Evolutionary conservation across 2,329 filamentous ascomycete genomes (phyloP).

Genomic region (Sporothrix pseudoabietina): DNA sequence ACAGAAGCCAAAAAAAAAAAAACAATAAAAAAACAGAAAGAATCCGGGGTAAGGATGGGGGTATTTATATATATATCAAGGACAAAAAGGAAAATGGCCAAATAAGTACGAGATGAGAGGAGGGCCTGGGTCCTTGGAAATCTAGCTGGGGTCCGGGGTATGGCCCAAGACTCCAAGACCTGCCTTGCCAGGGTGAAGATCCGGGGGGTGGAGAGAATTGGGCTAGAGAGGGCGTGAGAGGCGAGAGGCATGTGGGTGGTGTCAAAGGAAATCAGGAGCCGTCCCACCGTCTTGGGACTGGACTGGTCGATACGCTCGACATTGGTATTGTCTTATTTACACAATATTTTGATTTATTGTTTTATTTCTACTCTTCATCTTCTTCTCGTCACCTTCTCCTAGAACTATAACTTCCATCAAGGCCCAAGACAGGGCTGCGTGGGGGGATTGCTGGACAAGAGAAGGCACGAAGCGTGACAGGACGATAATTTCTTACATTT

Average conservation of each 20-base stretch:
- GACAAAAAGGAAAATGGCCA: background rate
- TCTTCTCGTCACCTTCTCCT: background rate
- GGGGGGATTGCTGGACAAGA: background rate
- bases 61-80: slow-evolving; percentile 9
- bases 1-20: background rate
- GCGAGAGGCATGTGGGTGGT: background rate
- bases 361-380: no score
- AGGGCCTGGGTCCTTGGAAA: background rate
- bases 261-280: slow-evolving; percentile 10
- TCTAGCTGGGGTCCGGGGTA: background rate
- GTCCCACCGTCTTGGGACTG: slow-evolving; percentile 7
- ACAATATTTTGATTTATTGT: no score
- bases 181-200: background rate
- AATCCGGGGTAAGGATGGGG: background rate
- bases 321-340: background rate
- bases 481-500: background rate
- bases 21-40: background rate
- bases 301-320: background rate
- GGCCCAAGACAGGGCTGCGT: background rate
- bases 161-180: background rate
- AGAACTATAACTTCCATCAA: background rate
- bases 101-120: background rate
- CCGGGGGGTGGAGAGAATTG: background rate
- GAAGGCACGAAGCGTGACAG: background rate
- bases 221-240: background rate